These are phyloP conservation scores for Camellia japonica DNA, from an alignment of 148 eudicot species.

Conservation along the genomic window DNA sequence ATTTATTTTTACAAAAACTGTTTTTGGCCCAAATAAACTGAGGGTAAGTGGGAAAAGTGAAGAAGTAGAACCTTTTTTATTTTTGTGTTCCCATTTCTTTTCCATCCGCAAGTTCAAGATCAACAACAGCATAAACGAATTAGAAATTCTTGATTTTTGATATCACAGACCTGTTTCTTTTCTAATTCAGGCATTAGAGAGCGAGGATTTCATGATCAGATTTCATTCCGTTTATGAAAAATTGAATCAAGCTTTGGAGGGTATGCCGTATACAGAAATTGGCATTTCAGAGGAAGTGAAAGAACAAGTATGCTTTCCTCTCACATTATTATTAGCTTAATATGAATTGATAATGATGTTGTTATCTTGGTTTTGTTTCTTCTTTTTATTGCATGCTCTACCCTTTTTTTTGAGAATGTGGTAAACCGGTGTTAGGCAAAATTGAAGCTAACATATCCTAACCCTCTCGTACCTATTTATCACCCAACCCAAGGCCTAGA, in stretches of 20 bases:
- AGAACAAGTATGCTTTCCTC: conserved; percentile 51
- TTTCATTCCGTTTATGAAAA: conserved; percentile 59
- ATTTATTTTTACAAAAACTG: too few species aligned
- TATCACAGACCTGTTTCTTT: background rate
- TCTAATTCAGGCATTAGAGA: conserved; percentile 59
- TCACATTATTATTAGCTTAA: background rate
- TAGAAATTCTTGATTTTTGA: background rate
- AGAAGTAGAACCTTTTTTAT: background rate
- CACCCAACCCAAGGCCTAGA: background rate
- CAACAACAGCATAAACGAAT: background rate
- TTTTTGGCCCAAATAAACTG: too few species aligned
- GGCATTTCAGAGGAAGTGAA: conserved; percentile 71
- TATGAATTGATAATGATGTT: background rate
- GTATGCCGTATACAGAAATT: conserved; percentile 62
- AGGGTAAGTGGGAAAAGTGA: background rate
- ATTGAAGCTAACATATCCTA: background rate
- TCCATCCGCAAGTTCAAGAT: background rate
- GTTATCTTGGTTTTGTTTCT: background rate
- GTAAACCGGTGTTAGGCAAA: background rate
- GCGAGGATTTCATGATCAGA: conserved; percentile 50
- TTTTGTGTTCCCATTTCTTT: background rate
- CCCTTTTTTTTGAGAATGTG: background rate
- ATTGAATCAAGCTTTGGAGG: conserved; percentile 52
- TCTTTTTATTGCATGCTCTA: background rate
- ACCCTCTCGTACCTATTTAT: background rate